phyloP scores from a whole-genome alignment of 495 filamentous ascomycete genomes.

The Elasticomyces elasticus region DNA sequence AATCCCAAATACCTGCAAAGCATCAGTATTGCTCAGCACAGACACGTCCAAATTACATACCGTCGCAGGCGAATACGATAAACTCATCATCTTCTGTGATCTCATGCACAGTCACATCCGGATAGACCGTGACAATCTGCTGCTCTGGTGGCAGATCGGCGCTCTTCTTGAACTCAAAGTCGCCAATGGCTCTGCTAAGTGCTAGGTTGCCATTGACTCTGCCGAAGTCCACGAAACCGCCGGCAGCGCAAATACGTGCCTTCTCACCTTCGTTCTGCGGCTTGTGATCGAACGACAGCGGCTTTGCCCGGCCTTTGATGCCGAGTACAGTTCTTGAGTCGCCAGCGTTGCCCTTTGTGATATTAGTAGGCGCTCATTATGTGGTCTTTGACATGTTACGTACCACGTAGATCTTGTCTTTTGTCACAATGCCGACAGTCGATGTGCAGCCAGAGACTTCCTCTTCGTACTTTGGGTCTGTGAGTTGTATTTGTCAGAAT shows the following conservation, averaged over 20 bases:
- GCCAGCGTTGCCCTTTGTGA: constrained; percentile 76
- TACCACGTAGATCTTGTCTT: constrained; percentile 92
- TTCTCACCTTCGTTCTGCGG: constrained; percentile 99
- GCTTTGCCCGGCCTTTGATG: constrained; percentile 92
- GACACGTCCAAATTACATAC: constrained; percentile 39
- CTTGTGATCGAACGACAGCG: constrained; percentile 95
- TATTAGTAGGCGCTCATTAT: constrained; percentile 18
- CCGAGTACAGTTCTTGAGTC: constrained; percentile 91
- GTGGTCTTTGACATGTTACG: constrained; percentile 30
- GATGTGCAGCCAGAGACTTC: constrained; percentile 97
- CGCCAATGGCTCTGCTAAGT: constrained; percentile 93
- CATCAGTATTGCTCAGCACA: constrained; percentile 1
- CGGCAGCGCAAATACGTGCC: constrained; percentile 86
- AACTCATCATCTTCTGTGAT: constrained; percentile 92
- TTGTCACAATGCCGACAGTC: constrained; percentile 75
- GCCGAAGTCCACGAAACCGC: constrained; percentile 96
- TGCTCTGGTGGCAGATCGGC: constrained; percentile 90
- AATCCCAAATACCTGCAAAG: constrained; percentile 89
- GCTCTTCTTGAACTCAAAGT: constrained; percentile 99
- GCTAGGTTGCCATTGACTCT: constrained; percentile 97
- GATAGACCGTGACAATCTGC: constrained; percentile 94
- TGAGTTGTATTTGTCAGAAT: constrained; percentile 9
- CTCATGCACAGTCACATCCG: constrained; percentile 84
- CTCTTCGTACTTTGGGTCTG: constrained; percentile 92
- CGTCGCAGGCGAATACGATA: constrained; percentile 91